These are phyloP conservation scores for Borealophlyctis nickersoniae DNA, from an alignment of 192 early-diverging fungal genomes.

Conservation along the genomic window DNA sequence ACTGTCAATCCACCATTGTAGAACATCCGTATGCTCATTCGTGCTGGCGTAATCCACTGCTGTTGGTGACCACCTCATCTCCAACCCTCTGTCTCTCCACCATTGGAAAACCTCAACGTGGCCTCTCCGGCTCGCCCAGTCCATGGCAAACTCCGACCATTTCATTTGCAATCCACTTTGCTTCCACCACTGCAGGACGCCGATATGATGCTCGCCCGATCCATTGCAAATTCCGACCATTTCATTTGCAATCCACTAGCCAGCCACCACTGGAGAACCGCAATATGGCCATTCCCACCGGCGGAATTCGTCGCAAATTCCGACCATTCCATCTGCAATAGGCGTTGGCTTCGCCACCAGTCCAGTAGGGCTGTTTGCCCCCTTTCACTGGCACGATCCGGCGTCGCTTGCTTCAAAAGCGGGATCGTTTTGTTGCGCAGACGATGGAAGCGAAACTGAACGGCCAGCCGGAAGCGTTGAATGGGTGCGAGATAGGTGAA, in stretches of 20 bases:
- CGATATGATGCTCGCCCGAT: not conserved
- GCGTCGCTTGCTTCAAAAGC: not conserved
- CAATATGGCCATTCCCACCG: not conserved
- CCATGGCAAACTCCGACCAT: not conserved
- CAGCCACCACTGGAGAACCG: not conserved
- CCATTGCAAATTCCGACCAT: not conserved
- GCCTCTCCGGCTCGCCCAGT: not conserved
- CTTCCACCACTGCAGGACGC: not conserved
- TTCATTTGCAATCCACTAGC: not conserved
- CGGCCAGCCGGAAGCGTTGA: not conserved
- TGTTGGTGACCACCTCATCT: not conserved
- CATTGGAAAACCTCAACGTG: constrained; percentile 4
- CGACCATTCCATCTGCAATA: not conserved
- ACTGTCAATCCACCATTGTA: constrained; percentile 8
- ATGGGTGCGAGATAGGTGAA: no score
- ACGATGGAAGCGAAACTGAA: not conserved
- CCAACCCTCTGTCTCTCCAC: not conserved
- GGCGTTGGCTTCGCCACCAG: not conserved
- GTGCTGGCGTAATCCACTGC: not conserved
- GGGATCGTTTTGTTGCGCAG: not conserved
- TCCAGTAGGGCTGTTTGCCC: not conserved
- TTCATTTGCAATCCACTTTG: not conserved
- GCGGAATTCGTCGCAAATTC: not conserved
- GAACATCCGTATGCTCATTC: constrained; percentile 2
- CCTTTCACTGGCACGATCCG: not conserved